A percentile compares a stretch with the other conserved stretches of the same genome.
These are phyloP conservation scores for Plasmodium vivax DNA, from an alignment of 169 alveolate species.

Conservation along the genomic window DNA sequence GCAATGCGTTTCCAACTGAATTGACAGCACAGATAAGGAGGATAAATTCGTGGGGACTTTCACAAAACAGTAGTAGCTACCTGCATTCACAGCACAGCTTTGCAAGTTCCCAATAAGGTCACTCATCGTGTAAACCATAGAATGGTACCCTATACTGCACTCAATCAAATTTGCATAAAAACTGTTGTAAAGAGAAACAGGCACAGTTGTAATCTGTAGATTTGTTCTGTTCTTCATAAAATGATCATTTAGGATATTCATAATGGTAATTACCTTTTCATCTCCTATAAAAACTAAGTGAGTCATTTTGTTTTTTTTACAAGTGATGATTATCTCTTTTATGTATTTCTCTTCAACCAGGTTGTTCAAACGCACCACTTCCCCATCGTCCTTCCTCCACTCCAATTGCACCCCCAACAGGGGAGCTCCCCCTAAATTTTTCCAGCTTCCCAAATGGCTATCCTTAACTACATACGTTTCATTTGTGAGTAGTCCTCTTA, in stretches of 20 bases:
- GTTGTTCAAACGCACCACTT: neutral
- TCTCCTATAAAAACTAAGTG: constrained; percentile 57
- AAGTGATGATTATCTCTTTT: neutral
- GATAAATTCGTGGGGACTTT: constrained; percentile 33
- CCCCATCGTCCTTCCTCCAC: neutral
- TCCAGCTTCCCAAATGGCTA: constrained; percentile 4
- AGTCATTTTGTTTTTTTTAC: constrained; percentile 4
- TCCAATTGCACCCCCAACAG: constrained; percentile 6
- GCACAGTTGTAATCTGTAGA: constrained; percentile 22
- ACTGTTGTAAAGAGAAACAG: constrained; percentile 41
- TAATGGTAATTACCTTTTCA: constrained; percentile 34
- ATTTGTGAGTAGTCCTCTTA: constrained; percentile 34
- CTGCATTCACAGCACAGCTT: constrained; percentile 1
- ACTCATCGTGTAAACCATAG: constrained; percentile 22
- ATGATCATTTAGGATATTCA: constrained; percentile 42
- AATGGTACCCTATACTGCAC: constrained; percentile 51
- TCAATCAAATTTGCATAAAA: constrained; percentile 23
- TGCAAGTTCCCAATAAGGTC: constrained; percentile 30
- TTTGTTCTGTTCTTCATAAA: constrained; percentile 13
- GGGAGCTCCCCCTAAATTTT: constrained; percentile 38
- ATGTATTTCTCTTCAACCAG: neutral
- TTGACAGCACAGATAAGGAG: constrained; percentile 5
- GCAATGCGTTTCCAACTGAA: constrained; percentile 52
- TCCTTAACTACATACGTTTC: constrained; percentile 30
- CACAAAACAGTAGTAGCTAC: constrained; percentile 16